phyloP scores from a whole-genome alignment of 192 early-diverging fungal species.

The Chytriomyces hyalinus region DNA sequence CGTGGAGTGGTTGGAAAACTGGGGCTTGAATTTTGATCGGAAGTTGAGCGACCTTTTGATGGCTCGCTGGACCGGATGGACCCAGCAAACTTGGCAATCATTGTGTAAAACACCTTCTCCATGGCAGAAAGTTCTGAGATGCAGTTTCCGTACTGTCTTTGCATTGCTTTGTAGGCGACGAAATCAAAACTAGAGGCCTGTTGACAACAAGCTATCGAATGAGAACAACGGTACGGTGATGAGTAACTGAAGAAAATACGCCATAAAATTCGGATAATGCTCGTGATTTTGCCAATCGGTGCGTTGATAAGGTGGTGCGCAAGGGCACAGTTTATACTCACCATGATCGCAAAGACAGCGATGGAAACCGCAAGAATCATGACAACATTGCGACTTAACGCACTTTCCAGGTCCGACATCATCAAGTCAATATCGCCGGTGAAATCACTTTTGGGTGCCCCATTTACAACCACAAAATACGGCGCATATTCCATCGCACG shows the following conservation, averaged over 20 bases:
- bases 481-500: constrained; percentile 6
- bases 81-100: neutral
- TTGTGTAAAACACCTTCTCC: neutral
- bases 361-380: neutral
- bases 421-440: neutral
- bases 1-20: too few species aligned
- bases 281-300: neutral
- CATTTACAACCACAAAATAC: constrained; percentile 1
- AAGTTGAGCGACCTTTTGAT: too few species aligned
- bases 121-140: constrained; percentile 1
- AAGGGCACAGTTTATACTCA: neutral
- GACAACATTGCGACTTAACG: neutral
- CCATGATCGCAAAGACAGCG: constrained; percentile 1
- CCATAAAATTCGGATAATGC: neutral
- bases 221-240: neutral
- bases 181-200: constrained; percentile 9
- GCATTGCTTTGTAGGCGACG: neutral
- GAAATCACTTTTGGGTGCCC: constrained; percentile 6
- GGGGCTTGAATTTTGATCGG: too few species aligned
- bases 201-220: too few species aligned
- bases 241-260: neutral
- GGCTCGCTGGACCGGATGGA: too few species aligned
- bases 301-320: neutral
- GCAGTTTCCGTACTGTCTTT: neutral
- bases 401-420: neutral